phyloP scores from a whole-genome alignment of 305 asterid genomes.

The Fraxinus platypoda region DNA sequence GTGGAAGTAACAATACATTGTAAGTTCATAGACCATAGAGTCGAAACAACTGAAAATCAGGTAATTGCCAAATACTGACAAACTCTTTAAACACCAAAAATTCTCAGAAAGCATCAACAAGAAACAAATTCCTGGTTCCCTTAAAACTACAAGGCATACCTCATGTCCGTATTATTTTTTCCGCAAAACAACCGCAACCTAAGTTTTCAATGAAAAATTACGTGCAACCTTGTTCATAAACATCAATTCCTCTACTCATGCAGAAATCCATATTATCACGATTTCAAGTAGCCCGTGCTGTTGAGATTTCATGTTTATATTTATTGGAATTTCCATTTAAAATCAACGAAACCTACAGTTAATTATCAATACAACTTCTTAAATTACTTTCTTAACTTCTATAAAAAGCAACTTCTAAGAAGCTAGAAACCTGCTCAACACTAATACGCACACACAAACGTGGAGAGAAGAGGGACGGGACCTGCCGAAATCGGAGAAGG shows the following conservation, averaged over 20 bases:
- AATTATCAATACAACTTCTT: neutral
- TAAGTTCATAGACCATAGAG: neutral
- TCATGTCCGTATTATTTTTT: neutral
- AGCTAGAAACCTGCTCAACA: neutral
- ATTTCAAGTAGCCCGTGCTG: neutral
- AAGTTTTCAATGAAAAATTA: neutral
- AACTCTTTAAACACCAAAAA: neutral
- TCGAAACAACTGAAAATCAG: neutral
- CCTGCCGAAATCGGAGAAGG: conserved; percentile 91
- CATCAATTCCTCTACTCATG: neutral
- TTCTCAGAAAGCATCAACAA: neutral
- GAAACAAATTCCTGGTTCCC: neutral
- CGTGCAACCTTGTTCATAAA: neutral
- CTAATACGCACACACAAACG: neutral
- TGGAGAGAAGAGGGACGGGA: neutral
- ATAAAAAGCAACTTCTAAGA: neutral
- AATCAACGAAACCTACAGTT: neutral
- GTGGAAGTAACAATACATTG: neutral
- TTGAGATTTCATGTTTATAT: neutral
- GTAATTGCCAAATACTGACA: neutral
- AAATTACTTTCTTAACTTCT: neutral
- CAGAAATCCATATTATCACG: neutral
- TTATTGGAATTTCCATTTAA: neutral
- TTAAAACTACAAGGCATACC: neutral
- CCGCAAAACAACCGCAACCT: neutral